A percentile compares a stretch with the other conserved stretches of the same genome.
These are phyloP conservation scores for Eimeria falciformis DNA, from an alignment of 169 alveolate genomes.

Conservation along the genomic window DNA sequence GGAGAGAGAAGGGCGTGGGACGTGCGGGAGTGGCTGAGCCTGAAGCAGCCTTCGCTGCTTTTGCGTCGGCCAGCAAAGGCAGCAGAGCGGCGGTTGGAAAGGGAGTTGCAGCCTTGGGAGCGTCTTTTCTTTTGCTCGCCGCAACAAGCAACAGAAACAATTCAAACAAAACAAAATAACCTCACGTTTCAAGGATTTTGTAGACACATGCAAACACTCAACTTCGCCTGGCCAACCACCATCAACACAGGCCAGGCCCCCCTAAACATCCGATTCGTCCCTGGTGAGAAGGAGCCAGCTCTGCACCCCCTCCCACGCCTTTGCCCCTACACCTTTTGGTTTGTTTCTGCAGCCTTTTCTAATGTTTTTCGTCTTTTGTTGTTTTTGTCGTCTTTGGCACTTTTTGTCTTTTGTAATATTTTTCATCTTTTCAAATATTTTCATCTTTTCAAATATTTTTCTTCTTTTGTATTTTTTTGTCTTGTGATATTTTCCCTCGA, in stretches of 20 bases:
- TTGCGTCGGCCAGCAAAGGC: background rate
- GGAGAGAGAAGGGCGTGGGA: background rate
- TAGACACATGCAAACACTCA: background rate
- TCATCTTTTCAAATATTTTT: too few species aligned
- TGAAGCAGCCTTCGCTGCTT: background rate
- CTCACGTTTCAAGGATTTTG: background rate
- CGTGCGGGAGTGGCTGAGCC: conserved; percentile 6
- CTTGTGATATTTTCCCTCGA: too few species aligned
- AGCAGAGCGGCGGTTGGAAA: background rate
- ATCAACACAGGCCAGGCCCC: conserved; percentile 26
- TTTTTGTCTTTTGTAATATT: background rate
- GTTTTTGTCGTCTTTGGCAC: background rate
- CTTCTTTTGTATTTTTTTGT: too few species aligned
- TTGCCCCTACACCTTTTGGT: background rate
- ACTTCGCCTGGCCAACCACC: conserved; percentile 1
- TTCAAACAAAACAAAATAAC: background rate
- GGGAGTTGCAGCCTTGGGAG: conserved; percentile 19
- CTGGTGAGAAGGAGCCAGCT: too few species aligned
- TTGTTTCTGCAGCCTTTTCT: background rate
- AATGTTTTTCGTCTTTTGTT: background rate
- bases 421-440: too few species aligned
- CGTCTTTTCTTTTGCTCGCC: background rate
- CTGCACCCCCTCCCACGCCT: too few species aligned
- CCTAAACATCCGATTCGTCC: background rate
- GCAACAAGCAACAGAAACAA: background rate